These are phyloP conservation scores for Chromera velia DNA, from an alignment of 73 alveolate genomes.

Conservation along the genomic window DNA sequence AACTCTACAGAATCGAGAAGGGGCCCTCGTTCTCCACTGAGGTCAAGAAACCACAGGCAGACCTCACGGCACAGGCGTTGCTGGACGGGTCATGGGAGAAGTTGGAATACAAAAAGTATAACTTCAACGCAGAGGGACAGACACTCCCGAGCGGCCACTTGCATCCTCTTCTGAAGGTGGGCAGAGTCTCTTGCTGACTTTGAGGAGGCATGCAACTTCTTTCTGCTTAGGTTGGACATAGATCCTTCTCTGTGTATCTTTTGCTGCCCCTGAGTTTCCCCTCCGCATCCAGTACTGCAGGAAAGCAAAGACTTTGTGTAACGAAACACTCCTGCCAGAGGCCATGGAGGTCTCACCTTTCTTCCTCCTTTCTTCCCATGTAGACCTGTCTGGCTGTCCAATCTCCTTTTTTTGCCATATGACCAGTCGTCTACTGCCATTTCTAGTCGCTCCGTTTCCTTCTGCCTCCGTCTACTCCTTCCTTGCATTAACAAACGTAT, in stretches of 20 bases:
- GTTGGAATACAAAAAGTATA: conserved; percentile 69
- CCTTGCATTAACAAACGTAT: too few species aligned
- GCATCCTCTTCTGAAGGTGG: conserved; percentile 80
- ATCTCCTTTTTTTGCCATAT: too few species aligned
- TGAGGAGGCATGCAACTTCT: not conserved
- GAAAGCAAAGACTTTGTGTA: too few species aligned
- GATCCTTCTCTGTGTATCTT: too few species aligned
- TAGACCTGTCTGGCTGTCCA: too few species aligned
- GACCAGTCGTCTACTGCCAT: not conserved
- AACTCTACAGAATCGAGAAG: conserved; percentile 59
- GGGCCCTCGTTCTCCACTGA: conserved; percentile 69
- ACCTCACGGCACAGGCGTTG: conserved; percentile 79
- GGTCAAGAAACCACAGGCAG: conserved; percentile 74
- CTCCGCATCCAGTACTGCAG: too few species aligned
- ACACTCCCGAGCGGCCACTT: conserved; percentile 79
- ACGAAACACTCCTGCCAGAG: too few species aligned
- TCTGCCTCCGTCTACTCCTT: not conserved
- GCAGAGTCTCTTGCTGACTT: not conserved
- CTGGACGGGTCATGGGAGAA: conserved; percentile 37
- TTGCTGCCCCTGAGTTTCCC: too few species aligned
- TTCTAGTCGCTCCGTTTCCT: not conserved
- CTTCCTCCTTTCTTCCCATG: too few species aligned
- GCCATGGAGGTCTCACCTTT: too few species aligned
- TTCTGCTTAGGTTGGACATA: too few species aligned
- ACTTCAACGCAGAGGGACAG: conserved; percentile 73